Evolutionary conservation across 192 early-diverging fungal genomes (phyloP), one percentile per base, ranked within the genome.

Genomic region (Coemansia sp.): DNA sequence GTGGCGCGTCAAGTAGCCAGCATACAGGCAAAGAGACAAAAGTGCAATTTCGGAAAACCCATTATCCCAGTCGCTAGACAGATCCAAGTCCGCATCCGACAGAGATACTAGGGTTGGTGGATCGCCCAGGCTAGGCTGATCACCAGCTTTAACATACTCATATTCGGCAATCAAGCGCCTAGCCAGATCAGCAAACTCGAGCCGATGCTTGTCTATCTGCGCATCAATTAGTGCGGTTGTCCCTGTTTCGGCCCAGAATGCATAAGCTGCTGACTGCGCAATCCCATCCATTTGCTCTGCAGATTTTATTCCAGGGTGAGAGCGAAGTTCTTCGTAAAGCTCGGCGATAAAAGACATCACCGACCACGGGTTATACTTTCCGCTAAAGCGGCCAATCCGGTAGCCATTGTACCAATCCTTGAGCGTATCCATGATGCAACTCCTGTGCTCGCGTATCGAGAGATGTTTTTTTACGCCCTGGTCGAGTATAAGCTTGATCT

Each of bases 291-390:
- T 51, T 22, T 22, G 22, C 25, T 25, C n/a, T 12, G 12, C 25
- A 25, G 41, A 27, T 21, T 11, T 30, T 21, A 21, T 15, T 14
- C 42, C 9, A 15, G 19, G 22, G 19, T 46, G 23, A 15, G 49
- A 47, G 38, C 57, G 40, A 13, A 62, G 33, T 7, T 46, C 17
- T 27, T 52, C 25, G 52, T 43, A 62, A 30, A 62, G 44, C 3
- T 44, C 27, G 22, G 63, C 61, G 42, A 74, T 74, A 15, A 69
- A 75, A 18, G 62, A 61, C 34, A 58, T 65, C 22, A 69, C 62
- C 4, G 73, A 69, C 73, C 73, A 75, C 11, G 73, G 73, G n/a
- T 75, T 75, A 54, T 75, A 75, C 49, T 75, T 75, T 47, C 72
- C 61, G 0, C 49, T 46, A 40, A 64, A 51, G 11, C 62, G 54